phyloP scores from a whole-genome alignment of 305 asterid genomes.

The Solanum chacoense region DNA sequence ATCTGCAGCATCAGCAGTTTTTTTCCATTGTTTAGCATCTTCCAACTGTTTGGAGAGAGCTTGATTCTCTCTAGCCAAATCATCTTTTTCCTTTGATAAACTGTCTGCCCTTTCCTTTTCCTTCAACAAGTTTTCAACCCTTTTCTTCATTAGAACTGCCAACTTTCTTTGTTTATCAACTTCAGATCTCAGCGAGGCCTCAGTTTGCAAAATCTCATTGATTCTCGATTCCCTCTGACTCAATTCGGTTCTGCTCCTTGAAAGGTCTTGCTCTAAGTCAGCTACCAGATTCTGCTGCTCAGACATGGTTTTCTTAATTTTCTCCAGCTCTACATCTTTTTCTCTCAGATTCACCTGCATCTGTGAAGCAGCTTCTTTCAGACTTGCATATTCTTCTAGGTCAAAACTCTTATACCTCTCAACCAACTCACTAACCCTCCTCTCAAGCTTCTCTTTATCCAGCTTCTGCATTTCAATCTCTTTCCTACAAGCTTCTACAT shows the following conservation, averaged over 20 bases:
- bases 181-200: conserved; percentile 41
- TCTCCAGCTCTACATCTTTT: conserved; percentile 62
- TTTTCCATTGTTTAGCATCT: conserved; percentile 55
- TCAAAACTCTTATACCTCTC: conserved; percentile 58
- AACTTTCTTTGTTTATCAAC: conserved; percentile 22
- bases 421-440: conserved; percentile 57
- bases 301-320: conserved; percentile 34
- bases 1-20: conserved; percentile 42
- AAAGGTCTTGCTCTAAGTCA: conserved; percentile 52
- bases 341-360: conserved; percentile 49
- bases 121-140: conserved; percentile 33
- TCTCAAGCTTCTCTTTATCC: conserved; percentile 46
- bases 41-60: conserved; percentile 60
- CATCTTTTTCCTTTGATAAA: conserved; percentile 47
- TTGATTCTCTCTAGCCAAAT: conserved; percentile 45
- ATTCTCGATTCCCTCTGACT: conserved; percentile 47
- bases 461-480: conserved; percentile 37
- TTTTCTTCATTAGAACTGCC: conserved; percentile 20
- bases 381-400: conserved; percentile 51
- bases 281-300: conserved; percentile 48
- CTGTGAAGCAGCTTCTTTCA: conserved; percentile 53
- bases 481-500: conserved; percentile 50
- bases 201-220: conserved; percentile 42
- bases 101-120: conserved; percentile 37
- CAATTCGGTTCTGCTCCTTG: conserved; percentile 46